Evolutionary conservation across 1,284 basidiomycete species (phyloP), one percentile per base, ranked within the genome.

Genomic region (Xanthoconium separans): DNA sequence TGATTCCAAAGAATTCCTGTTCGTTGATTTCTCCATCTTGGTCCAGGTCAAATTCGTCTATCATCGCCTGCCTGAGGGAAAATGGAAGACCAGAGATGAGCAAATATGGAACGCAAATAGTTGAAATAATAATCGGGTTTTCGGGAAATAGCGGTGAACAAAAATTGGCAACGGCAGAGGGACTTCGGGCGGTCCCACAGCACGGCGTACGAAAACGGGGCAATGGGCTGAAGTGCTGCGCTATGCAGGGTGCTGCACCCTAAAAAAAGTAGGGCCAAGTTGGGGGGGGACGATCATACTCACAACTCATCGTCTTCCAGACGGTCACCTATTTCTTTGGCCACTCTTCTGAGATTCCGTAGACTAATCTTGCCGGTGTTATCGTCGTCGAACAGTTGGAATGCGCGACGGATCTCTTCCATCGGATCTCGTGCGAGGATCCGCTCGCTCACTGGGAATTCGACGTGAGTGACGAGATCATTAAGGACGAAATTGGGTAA

Each of bases 1-100:
- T 96, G 71, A 98, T 98, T 44, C 92, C 89, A 61, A 93, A 86
- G 73, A 96, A 95, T 77, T 96, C 93, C 69, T 91, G 85, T 69
- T 95, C 91, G 70, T 88, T 95, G 70, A 99, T 99, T 76, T 96
- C 95, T 22, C 95, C 95, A 65, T 99, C 96, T 71, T 96, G 91
- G 76, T 99, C 96, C 36, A 99, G 84, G 73, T 99, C 96, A 68
- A 99, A 99, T 75, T 99, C 97, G 67, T 99, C 97, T 66, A 99
- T 99, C 96, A 99, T 99, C 20, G 96, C 97, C 85, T 98, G 93
- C 61, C 95, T 98, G 65, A 44, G 54, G 27, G 47, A 50, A 54
- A 67, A 64, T 60, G 63, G 63, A 69, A 66, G 59, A 60, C 44
- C 36, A 64, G 62, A 66, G 65, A 56, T 70, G 57, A 72, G 66